Percentiles rank a stretch among this genome's conserved stretches.
phyloP scores from a whole-genome alignment of 2,329 filamentous ascomycete genomes.

The Neopestalotiopsis rosae region DNA sequence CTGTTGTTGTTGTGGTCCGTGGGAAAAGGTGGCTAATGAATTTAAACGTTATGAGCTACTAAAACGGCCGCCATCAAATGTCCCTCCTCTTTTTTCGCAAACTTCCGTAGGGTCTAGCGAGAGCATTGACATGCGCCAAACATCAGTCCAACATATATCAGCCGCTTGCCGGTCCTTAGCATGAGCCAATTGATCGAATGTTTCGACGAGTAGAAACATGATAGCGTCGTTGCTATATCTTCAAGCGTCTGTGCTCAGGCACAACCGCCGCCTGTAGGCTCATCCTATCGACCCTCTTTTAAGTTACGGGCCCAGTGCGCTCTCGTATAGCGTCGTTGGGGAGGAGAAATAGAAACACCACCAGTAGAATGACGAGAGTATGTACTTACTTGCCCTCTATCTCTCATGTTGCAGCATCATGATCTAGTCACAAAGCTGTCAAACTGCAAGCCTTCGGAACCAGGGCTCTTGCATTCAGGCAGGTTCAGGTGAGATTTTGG shows the following conservation, averaged over 20 bases:
- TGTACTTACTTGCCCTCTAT: background rate
- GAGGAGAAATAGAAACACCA: background rate
- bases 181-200: background rate
- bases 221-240: background rate
- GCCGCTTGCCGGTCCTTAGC: background rate
- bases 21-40: background rate
- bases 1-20: background rate
- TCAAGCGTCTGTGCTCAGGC: slow-evolving; percentile 7
- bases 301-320: background rate
- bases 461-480: background rate
- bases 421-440: background rate
- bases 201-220: background rate
- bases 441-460: background rate
- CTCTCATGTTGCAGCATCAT: background rate
- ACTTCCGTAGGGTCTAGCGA: background rate
- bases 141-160: slow-evolving; percentile 10
- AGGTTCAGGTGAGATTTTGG: slow-evolving; percentile 10
- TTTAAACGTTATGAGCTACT: background rate
- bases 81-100: background rate
- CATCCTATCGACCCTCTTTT: background rate
- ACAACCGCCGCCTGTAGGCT: slow-evolving; percentile 2
- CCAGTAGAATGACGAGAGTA: background rate
- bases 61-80: background rate
- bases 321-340: background rate
- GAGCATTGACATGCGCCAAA: background rate